These are phyloP conservation scores for Prosopis cineraria DNA, from an alignment of 306 rosid genomes.

Conservation along the genomic window DNA sequence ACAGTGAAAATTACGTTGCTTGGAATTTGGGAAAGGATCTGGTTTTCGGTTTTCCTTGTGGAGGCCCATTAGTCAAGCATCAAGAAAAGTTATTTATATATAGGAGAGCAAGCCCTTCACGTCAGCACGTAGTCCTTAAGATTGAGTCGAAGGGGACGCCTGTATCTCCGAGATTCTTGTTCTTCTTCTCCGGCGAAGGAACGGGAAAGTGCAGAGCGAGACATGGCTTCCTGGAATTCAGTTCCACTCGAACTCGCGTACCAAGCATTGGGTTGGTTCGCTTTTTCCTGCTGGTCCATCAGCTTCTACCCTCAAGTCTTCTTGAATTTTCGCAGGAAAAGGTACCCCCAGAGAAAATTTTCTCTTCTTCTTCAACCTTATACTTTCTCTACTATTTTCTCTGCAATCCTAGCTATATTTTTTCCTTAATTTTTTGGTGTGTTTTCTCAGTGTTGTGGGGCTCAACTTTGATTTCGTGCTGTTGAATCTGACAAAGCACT, in stretches of 20 bases:
- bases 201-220: not conserved
- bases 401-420: not conserved
- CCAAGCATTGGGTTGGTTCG: conserved; percentile 78
- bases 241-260: conserved; percentile 61
- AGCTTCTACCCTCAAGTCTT: conserved; percentile 90
- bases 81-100: too few species aligned
- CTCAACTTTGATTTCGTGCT: conserved; percentile 86
- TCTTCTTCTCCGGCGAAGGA: not conserved
- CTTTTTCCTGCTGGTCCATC: conserved; percentile 74
- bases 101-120: not conserved
- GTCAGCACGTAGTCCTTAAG: not conserved
- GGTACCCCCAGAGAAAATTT: conserved; percentile 40
- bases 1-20: not conserved
- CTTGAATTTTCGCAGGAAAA: conserved; percentile 84
- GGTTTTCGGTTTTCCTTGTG: not conserved
- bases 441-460: conserved; percentile 72
- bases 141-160: not conserved
- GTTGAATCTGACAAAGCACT: conserved; percentile 85
- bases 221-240: conserved; percentile 89
- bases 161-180: not conserved
- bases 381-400: not conserved
- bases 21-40: not conserved
- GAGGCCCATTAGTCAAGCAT: not conserved
- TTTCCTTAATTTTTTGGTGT: not conserved
- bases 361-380: not conserved